Base-by-base conservation (phyloP, 306 rosid genomes). In the Mimosa pudica region DNA sequence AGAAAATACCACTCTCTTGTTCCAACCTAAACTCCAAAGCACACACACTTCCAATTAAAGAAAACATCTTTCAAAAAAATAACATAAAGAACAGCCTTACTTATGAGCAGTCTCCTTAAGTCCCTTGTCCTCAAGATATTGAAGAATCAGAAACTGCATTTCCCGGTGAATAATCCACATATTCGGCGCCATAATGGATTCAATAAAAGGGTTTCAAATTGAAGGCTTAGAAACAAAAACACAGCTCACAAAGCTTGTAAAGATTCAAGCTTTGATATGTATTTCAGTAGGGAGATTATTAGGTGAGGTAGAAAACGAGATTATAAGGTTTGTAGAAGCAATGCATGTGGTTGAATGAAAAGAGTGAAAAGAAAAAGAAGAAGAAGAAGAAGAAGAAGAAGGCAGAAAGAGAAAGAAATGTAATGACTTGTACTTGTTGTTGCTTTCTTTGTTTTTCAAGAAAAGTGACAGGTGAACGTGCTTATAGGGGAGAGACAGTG, bases 101-200 rank as follows among this genome's bases (percentile, higher is more conserved):
- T 48, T 92, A 84, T 90, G 97, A 55, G 86, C 75, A 13, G 98
- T 77, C 33, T 87, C 96, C 73, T 77, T 83, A 63, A 83, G 88
- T 60, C 88, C 89, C 87, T 90, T 92, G 79, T 94, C 97, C 2
- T 88, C 85, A 17, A 94, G 94, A 85, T 85, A 94, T 84, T 94
- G 98, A 78, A 94, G 90, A 41, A 94, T 75, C 58, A 94, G 89
- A 67, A 89, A 81, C 82, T 88, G 89, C 86, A 94, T 32, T 80
- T 94, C 94, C 84, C 84, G 85, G 82, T 85, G 83, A 86, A 92
- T 70, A 84, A 90, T 85, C 71, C 92, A 70, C 98, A 92, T 90
- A 13, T 82, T 79, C 58, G 11, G 70, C 3, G 61, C 48, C 35
- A 24, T 24, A 24, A 24, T 24, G 6, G 1, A 11, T 62, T n/a